Conservation (phyloP, 2,329 filamentous ascomycete species). For the Aspergillus sp. region DNA sequence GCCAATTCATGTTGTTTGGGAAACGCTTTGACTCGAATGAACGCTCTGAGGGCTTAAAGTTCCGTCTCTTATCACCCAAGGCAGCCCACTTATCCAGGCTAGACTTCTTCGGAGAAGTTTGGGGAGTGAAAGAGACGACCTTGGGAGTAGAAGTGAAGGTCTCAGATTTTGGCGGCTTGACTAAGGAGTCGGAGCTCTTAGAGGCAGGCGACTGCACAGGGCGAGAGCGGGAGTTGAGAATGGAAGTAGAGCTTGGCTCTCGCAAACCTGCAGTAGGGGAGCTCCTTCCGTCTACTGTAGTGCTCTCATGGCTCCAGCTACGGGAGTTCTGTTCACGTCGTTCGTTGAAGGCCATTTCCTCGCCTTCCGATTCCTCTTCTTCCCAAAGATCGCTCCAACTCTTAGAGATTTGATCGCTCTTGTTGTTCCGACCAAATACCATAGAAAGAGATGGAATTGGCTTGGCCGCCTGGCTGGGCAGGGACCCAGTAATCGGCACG, state of each 20-base stretch:
- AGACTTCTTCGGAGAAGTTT: slow-evolving; percentile 58
- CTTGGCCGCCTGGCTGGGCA: slow-evolving; percentile 62
- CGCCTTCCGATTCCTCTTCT: slow-evolving; percentile 68
- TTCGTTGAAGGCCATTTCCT: slow-evolving; percentile 61
- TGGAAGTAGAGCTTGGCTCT: slow-evolving; percentile 55
- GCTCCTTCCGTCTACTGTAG: slow-evolving; percentile 49
- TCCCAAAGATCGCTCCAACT: slow-evolving; percentile 99
- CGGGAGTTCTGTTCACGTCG: slow-evolving; percentile 65
- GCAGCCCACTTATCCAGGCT: slow-evolving; percentile 82
- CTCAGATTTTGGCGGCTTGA: slow-evolving; percentile 60
- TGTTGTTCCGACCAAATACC: slow-evolving; percentile 71
- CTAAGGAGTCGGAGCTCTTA: slow-evolving; percentile 11
- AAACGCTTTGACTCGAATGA: slow-evolving; percentile 51
- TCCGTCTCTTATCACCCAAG: slow-evolving; percentile 79
- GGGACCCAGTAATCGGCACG: slow-evolving; percentile 75
- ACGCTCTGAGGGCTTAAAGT: slow-evolving; percentile 56
- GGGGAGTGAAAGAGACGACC: slow-evolving; percentile 48
- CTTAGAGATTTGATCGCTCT: slow-evolving; percentile 82
- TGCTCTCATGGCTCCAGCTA: slow-evolving; percentile 77
- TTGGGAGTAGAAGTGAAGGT: slow-evolving; percentile 52
- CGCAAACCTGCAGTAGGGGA: slow-evolving; percentile 51
- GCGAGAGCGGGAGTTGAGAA: slow-evolving; percentile 48
- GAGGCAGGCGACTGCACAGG: slow-evolving; percentile 15
- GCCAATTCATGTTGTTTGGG: slow-evolving; percentile 42
- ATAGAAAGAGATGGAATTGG: slow-evolving; percentile 70